Evolutionary conservation across 257 asterid species (phyloP), one percentile per base, ranked within the genome.

Genomic region (Solanum ossicruentum): DNA sequence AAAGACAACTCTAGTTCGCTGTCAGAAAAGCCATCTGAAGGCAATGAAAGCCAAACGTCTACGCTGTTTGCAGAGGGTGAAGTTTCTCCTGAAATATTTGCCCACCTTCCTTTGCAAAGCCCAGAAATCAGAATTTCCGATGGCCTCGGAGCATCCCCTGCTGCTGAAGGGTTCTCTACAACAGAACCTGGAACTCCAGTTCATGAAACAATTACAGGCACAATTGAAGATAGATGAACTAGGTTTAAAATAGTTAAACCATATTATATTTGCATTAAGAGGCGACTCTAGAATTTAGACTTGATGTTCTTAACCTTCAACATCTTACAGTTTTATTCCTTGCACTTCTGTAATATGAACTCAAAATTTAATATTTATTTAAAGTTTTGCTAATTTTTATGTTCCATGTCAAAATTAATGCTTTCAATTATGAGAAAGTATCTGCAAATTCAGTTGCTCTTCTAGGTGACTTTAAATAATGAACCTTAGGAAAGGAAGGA

Each of bases 91-190:
- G 83, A n/a, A 65, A 78, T 39, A 18, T 47, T 56, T 13, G 39
- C 80, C 28, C 10, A 39, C 12, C 17, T 81, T 36, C 5, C 28
- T 58, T 66, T 83, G 15, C 86, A 84, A 87, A 85, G 81, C 81
- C 81, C 70, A 81, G 90, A 84, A 36, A 82, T 65, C 65, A 81
- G 85, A 45, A 60, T 36, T 55, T 81, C 86, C 11, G 41, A 69
- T 71, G 83, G 51, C 7, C 57, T 63, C 17, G 85, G 84, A 17
- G n/a, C 78, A 26, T 71, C 82, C 28, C 57, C 85, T 12, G 66
- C 65, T 11, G 85, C 82, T 39, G 91, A 88, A 63, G 90, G 85
- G 12, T 87, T 84, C 82, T 82, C 90, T 58, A 72, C 88, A 55
- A 55, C 89, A 28, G 89, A 87, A 69, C 63, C 85, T 4, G 84